A percentile compares a stretch with the other conserved stretches of the same genome.
Conservation (phyloP, 495 filamentous ascomycete genomes). For the Trichoderma orchidacearum region DNA sequence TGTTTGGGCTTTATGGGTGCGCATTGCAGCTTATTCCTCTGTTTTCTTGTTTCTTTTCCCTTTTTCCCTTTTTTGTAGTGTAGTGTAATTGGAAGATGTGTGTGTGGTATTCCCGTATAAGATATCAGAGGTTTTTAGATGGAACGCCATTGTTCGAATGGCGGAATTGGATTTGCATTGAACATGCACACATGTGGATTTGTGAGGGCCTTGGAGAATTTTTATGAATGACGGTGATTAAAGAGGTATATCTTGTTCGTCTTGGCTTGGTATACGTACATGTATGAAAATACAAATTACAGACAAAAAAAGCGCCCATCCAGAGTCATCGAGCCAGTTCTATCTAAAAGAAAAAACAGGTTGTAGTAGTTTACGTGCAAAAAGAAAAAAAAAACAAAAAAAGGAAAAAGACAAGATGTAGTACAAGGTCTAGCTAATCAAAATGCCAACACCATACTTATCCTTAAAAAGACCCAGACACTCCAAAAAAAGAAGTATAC, state of each 20-base stretch:
- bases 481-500: neutral
- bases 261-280: no score
- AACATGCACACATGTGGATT: no score
- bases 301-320: no score
- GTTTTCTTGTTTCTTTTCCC: neutral
- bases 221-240: no score
- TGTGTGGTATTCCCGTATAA: no score
- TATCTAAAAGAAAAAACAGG: neutral
- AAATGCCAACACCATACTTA: neutral
- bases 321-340: neutral
- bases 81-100: no score
- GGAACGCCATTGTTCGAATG: no score
- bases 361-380: neutral
- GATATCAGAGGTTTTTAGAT: no score
- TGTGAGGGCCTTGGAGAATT: no score
- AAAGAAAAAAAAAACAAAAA: neutral
- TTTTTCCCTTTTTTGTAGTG: neutral
- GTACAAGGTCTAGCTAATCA: neutral
- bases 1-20: neutral
- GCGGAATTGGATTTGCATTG: no score
- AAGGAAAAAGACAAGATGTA: neutral
- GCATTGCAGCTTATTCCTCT: neutral
- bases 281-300: no score
- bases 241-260: no score
- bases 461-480: neutral